Evolutionary conservation across 768 basidiomycete species (phyloP).

Genomic region (Lactifluus pinguis): DNA sequence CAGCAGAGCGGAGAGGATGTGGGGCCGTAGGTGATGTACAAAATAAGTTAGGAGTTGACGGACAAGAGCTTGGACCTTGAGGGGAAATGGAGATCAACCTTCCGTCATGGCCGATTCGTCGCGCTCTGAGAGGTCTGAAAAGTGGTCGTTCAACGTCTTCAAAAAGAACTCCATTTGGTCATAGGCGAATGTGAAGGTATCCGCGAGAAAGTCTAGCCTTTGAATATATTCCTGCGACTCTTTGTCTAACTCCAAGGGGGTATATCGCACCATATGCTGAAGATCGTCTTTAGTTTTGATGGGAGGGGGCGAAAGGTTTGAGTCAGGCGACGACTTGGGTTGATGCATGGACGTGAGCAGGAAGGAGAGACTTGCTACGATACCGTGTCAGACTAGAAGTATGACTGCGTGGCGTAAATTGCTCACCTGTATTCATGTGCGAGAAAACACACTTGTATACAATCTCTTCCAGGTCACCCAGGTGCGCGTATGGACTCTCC

Average conservation of each 20-base stretch:
- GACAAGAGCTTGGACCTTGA: neutral
- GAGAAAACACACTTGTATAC: slow-evolving; percentile 62
- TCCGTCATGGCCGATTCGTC: slow-evolving; percentile 26
- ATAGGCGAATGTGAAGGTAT: slow-evolving; percentile 58
- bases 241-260: slow-evolving; percentile 54
- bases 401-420: neutral
- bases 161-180: slow-evolving; percentile 62
- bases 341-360: slow-evolving; percentile 13
- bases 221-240: slow-evolving; percentile 49
- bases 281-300: slow-evolving; percentile 33
- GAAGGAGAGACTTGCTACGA: slow-evolving; percentile 37
- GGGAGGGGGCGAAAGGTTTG: slow-evolving; percentile 23
- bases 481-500: slow-evolving; percentile 28
- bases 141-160: slow-evolving; percentile 45
- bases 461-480: slow-evolving; percentile 47
- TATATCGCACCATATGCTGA: slow-evolving; percentile 46
- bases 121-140: slow-evolving; percentile 31
- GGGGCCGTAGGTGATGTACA: slow-evolving; percentile 8
- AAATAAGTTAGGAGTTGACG: neutral
- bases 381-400: neutral
- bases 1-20: slow-evolving; percentile 4
- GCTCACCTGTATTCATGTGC: slow-evolving; percentile 17
- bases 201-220: slow-evolving; percentile 50
- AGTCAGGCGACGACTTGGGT: slow-evolving; percentile 23
- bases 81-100: slow-evolving; percentile 15